A percentile compares a stretch with the other conserved stretches of the same genome.
phyloP scores from a whole-genome alignment of 345 rosid species.

The Stellera chamaejasme region DNA sequence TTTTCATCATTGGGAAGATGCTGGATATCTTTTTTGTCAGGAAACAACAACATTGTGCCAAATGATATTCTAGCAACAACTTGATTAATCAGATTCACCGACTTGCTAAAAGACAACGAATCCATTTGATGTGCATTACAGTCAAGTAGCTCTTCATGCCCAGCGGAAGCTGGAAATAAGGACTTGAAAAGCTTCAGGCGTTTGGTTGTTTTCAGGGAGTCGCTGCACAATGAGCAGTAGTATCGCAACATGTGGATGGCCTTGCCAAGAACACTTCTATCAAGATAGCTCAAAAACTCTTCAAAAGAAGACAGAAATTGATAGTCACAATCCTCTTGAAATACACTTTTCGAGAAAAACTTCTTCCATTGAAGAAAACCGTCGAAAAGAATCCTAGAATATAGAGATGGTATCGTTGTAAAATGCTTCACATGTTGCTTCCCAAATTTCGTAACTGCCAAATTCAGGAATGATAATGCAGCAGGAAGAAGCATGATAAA shows the following conservation, averaged over 20 bases:
- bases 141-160: slow-evolving; percentile 45
- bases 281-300: slow-evolving; percentile 41
- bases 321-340: slow-evolving; percentile 53
- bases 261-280: slow-evolving; percentile 65
- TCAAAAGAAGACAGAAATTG: slow-evolving; percentile 35
- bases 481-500: slow-evolving; percentile 67
- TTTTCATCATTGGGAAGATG: slow-evolving; percentile 23
- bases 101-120: slow-evolving; percentile 30
- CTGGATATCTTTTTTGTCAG: slow-evolving; percentile 23
- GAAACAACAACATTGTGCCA: slow-evolving; percentile 52
- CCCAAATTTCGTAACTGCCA: slow-evolving; percentile 32
- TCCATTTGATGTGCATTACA: slow-evolving; percentile 36
- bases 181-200: slow-evolving; percentile 46
- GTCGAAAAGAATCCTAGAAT: slow-evolving; percentile 44
- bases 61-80: slow-evolving; percentile 54
- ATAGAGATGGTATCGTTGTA: slow-evolving; percentile 39
- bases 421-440: slow-evolving; percentile 30
- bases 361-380: slow-evolving; percentile 52
- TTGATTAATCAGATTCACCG: slow-evolving; percentile 45
- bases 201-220: slow-evolving; percentile 32
- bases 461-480: slow-evolving; percentile 44
- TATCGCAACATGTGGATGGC: slow-evolving; percentile 51
- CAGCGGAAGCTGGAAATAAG: slow-evolving; percentile 26
- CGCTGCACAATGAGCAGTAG: slow-evolving; percentile 43
- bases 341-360: slow-evolving; percentile 44